A percentile compares a stretch with the other conserved stretches of the same genome.
Evolutionary conservation across 2,329 filamentous ascomycete species (phyloP).

Genomic region (Hymenoscyphus fraxineus): DNA sequence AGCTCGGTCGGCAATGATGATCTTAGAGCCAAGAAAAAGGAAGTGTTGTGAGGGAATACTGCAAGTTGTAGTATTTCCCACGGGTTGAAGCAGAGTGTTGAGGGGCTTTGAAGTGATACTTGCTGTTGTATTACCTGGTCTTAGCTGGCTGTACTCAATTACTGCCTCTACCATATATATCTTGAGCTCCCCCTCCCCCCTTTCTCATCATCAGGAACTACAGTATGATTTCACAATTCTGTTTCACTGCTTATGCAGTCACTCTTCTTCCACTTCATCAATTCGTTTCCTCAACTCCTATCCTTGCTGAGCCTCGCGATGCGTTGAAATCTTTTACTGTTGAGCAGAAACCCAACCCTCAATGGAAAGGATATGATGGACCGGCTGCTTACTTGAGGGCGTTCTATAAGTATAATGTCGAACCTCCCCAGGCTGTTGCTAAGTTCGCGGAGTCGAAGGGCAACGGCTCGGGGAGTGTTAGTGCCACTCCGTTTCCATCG

Average conservation of each 20-base stretch:
- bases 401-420: slow-evolving; percentile 11
- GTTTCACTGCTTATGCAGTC: slow-evolving; percentile 2
- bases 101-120: background rate
- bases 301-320: slow-evolving; percentile 1
- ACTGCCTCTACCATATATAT: background rate
- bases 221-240: slow-evolving; percentile 6
- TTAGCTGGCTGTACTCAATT: background rate
- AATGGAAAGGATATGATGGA: slow-evolving; percentile 2
- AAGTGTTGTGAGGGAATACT: background rate
- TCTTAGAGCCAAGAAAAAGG: background rate
- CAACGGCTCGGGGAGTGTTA: slow-evolving; percentile 7
- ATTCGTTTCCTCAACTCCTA: slow-evolving; percentile 6
- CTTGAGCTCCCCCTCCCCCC: slow-evolving; percentile 6
- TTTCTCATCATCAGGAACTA: background rate
- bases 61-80: background rate
- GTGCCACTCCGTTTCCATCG: slow-evolving; percentile 7
- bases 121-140: background rate
- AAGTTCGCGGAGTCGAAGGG: background rate
- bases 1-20: slow-evolving; percentile 3
- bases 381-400: slow-evolving; percentile 7
- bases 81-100: background rate
- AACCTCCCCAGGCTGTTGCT: background rate
- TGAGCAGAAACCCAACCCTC: slow-evolving; percentile 6
- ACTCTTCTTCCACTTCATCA: slow-evolving; percentile 5
- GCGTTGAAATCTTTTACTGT: slow-evolving; percentile 3